phyloP scores from a whole-genome alignment of 1,139 yeast species.

The Debaryomycetaceae sp. region DNA sequence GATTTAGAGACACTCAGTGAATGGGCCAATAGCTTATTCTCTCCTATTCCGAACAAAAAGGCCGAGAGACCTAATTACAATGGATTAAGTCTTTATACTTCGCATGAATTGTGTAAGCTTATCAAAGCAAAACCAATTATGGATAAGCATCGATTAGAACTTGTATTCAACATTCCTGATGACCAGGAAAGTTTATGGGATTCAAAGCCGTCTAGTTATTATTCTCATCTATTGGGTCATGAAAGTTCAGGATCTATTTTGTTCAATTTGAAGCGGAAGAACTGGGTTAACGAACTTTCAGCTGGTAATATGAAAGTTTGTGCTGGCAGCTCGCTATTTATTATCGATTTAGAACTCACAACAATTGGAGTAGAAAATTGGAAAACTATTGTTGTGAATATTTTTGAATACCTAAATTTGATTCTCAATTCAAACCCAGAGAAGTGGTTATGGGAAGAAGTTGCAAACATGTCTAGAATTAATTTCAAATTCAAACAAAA shows the following conservation, averaged over 20 bases:
- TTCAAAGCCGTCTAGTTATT: conserved; percentile 65
- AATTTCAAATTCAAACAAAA: conserved; percentile 70
- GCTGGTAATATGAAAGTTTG: conserved; percentile 73
- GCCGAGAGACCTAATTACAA: conserved; percentile 49
- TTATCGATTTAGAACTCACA: conserved; percentile 72
- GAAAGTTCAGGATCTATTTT: conserved; percentile 83
- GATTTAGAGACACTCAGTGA: conserved; percentile 63
- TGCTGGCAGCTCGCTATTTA: conserved; percentile 64
- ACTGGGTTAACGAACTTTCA: conserved; percentile 78
- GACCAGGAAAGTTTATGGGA: conserved; percentile 61
- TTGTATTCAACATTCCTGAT: conserved; percentile 75
- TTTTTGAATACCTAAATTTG: conserved; percentile 73
- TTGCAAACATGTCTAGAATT: conserved; percentile 42
- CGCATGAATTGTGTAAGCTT: conserved; percentile 50
- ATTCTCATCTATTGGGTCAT: conserved; percentile 84
- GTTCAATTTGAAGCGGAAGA: conserved; percentile 58
- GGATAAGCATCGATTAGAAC: conserved; percentile 65
- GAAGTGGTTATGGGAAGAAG: conserved; percentile 51
- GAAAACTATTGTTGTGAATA: conserved; percentile 52
- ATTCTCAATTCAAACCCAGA: conserved; percentile 53
- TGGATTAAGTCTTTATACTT: conserved; percentile 28
- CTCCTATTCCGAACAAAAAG: conserved; percentile 55
- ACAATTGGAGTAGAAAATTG: conserved; percentile 65
- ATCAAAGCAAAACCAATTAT: conserved; percentile 77
- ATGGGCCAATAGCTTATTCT: conserved; percentile 71